Conservation (phyloP, 1,139 yeast genomes). For the Taiozyma onychis region DNA sequence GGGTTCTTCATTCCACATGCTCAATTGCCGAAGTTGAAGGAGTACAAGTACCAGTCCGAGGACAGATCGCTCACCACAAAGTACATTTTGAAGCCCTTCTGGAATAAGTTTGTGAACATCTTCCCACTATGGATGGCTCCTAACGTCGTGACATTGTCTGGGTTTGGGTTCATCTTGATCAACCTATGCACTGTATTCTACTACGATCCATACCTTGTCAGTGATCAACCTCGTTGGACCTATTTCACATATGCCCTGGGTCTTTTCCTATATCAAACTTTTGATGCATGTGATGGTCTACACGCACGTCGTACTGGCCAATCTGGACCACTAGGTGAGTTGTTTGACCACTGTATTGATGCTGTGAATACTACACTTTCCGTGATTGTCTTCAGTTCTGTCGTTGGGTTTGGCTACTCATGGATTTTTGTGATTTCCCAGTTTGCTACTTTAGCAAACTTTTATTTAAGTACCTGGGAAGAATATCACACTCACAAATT, state of each 20-base stretch:
- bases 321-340: slow-evolving; percentile 90
- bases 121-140: slow-evolving; percentile 90
- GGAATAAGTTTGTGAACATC: slow-evolving; percentile 57
- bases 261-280: slow-evolving; percentile 85
- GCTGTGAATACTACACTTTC: slow-evolving; percentile 87
- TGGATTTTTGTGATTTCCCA: slow-evolving; percentile 60
- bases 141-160: slow-evolving; percentile 75
- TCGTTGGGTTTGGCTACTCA: slow-evolving; percentile 66
- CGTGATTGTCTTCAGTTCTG: slow-evolving; percentile 65
- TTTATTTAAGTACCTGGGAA: slow-evolving; percentile 93
- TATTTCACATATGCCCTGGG: slow-evolving; percentile 79
- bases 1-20: slow-evolving; percentile 65
- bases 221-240: slow-evolving; percentile 72
- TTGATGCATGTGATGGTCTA: slow-evolving; percentile 94
- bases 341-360: slow-evolving; percentile 91
- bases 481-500: slow-evolving; percentile 88
- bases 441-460: slow-evolving; percentile 73
- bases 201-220: slow-evolving; percentile 63
- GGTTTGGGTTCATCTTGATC: slow-evolving; percentile 62
- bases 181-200: slow-evolving; percentile 64
- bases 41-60: slow-evolving; percentile 71
- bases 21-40: slow-evolving; percentile 55
- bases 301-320: slow-evolving; percentile 93
- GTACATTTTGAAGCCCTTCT: slow-evolving; percentile 70
- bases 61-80: slow-evolving; percentile 78